Percentiles rank a stretch among this genome's conserved stretches.
Evolutionary conservation across 305 asterid species (phyloP).

Genomic region (Fraxinus albicans): DNA sequence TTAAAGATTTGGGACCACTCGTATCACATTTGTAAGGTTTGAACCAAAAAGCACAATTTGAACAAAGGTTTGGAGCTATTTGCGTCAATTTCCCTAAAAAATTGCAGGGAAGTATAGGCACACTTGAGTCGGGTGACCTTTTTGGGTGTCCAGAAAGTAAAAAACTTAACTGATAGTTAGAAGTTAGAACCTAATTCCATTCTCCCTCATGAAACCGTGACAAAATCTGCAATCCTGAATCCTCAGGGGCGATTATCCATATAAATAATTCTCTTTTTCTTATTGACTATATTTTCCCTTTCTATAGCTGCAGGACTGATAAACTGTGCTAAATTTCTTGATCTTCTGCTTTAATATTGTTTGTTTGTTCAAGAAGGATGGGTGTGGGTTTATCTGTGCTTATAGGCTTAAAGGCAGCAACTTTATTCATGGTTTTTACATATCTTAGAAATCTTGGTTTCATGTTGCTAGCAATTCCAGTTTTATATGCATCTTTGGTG

Average conservation of each 20-base stretch:
- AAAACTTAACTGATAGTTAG: neutral
- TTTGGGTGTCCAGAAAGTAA: neutral
- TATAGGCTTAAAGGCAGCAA: conserved; percentile 62
- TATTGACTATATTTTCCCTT: neutral
- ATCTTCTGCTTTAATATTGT: neutral
- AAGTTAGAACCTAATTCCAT: neutral
- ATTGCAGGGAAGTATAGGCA: neutral
- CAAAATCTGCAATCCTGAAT: neutral
- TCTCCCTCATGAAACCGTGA: neutral
- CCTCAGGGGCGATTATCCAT: neutral
- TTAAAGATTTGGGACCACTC: neutral
- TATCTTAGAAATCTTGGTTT: conserved; percentile 46
- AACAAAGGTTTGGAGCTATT: neutral
- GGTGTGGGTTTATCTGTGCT: conserved; percentile 73
- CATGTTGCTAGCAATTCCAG: conserved; percentile 57
- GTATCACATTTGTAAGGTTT: neutral
- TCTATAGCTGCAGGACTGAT: neutral
- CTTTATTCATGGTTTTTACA: conserved; percentile 50
- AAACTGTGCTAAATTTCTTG: neutral
- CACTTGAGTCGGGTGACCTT: neutral
- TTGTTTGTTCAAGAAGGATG: conserved; percentile 35
- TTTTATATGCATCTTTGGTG: conserved; percentile 61
- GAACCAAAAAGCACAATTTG: neutral
- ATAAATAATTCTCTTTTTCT: neutral
- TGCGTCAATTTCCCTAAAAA: neutral